Evolutionary conservation across 176 grass and related monocot genomes (phyloP), one percentile per base, ranked within the genome.

Genomic region (Coix lacrymajobi): DNA sequence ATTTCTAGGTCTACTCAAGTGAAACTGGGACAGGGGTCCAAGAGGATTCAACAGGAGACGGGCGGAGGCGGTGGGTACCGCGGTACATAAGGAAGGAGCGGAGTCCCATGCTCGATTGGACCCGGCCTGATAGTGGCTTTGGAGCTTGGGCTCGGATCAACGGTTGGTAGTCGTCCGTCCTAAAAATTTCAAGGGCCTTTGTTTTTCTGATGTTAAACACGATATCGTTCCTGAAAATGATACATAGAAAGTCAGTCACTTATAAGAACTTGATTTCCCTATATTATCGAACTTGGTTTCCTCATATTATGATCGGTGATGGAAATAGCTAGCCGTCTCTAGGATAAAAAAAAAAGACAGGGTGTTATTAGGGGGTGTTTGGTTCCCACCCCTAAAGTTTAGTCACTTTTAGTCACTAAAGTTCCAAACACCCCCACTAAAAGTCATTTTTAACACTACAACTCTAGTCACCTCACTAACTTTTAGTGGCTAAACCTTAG

Each of bases 21-120:
- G n/a, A n/a, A n/a, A n/a, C n/a, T n/a, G n/a, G n/a, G n/a, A n/a
- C n/a, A n/a, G n/a, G n/a, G n/a, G n/a, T n/a, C n/a, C n/a, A n/a
- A n/a, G n/a, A n/a, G 43, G 74, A 82, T 52, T 83, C 9, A n/a
- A 66, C 37, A 72, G 62, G 66, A 62, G 29, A 2, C 14, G 11
- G 41, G 70, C 64, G 88, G 62, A 54, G 85, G 87, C 14, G 89
- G 87, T 5, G 68, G 83, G 25, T 84, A 77, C 80, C 25, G 71
- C 15, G 92, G 94, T 33, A 94, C 34, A 58, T 90, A 92, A 43
- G 94, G 94, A 79, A 94, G 87, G 14, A 88, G n/a, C 44, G 91
- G 94, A 73, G 91, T 68, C 20, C 87, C 92, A 71, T 94, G 87
- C 69, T 97, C 91, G 60, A 94, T 88, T 39, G 91, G 94, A 64